Base-by-base conservation (phyloP, 2,329 filamentous ascomycete species). In the Thermothelomyces thermophilus region DNA sequence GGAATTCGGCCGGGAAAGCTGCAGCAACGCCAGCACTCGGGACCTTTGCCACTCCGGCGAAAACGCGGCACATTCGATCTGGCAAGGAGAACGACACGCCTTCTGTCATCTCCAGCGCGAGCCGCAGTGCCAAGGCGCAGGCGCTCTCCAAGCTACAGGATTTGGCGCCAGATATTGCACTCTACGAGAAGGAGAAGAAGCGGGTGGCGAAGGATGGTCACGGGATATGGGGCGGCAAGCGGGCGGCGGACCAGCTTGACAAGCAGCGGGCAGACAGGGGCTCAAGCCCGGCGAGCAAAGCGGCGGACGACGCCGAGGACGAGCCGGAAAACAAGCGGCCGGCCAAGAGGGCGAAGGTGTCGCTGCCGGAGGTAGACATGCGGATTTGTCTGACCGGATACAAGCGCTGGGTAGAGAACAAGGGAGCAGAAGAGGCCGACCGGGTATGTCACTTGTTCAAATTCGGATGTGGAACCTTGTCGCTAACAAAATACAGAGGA, bases 101-200 rank as follows among this genome's bases (percentile, higher is more conserved):
- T 0, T 83, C 82, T 0, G 76, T 70, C 1, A 58, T 71, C 33
- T 79, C 84, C 2, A 86, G 83, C 1, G 83, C 84, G 22, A 87
- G 87, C 57, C 84, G 93, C 48, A 93, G 88, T 60, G 91, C 93
- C 13, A 98, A 97, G 65, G 83, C 86, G 35, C 85, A 86, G 62
- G 93, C 93, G 11, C 71, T 85, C n/a, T 80, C 83, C 30, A 83
- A 80, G 56, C 70, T 97, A 7, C 87, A 93, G 47, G 78, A 80
- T 31, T 73, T 91, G 50, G 90, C 87, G 1, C 79, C 84, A 0
- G 93, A 98, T 63, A 90, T 97, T 62, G 85, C 84, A 2, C 72
- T 94, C 28, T 98, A 93, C 62, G 86, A 97, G 63, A 95, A 93
- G 64, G 93, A 98, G 69, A 89, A 80, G 72, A 96, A 95, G 70